Conservation (phyloP, 306 rosid genomes). For the Sicyos baderoa region DNA sequence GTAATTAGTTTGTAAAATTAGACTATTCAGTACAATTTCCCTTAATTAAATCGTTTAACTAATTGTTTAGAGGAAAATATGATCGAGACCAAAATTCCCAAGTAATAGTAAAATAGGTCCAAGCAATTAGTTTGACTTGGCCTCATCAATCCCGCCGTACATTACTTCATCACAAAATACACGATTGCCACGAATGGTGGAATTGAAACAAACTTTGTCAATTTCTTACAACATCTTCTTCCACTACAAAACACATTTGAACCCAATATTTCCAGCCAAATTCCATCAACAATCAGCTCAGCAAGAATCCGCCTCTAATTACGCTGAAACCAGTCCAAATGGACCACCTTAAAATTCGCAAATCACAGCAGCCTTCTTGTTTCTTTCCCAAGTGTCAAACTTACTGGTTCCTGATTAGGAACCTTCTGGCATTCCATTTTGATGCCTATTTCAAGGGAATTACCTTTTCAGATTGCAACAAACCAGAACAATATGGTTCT, state of each 20-base stretch:
- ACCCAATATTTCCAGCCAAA: neutral
- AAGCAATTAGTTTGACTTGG: conserved; percentile 5
- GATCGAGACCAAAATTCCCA: too few relatives aligned
- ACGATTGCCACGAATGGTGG: conserved; percentile 17
- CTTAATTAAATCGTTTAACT: too few relatives aligned
- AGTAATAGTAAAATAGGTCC: neutral
- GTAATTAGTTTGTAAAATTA: too few relatives aligned
- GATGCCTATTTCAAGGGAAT: conserved; percentile 5
- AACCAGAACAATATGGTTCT: conserved; percentile 22
- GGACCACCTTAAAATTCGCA: neutral
- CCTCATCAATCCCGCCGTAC: neutral
- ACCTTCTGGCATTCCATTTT: neutral
- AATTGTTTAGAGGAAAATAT: too few relatives aligned
- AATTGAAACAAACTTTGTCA: neutral
- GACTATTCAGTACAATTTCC: too few relatives aligned
- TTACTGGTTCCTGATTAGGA: conserved; percentile 3
- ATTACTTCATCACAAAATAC: neutral
- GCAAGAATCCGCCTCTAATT: conserved; percentile 17
- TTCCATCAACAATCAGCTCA: neutral
- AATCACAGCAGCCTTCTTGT: conserved; percentile 7
- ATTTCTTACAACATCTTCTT: neutral
- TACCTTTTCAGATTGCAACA: neutral
- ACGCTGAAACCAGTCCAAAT: conserved; percentile 7
- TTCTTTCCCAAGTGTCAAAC: neutral
- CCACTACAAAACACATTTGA: neutral